A percentile compares a stretch with the other conserved stretches of the same genome.
Evolutionary conservation across 2,329 filamentous ascomycete genomes (phyloP).

Genomic region (Trichoderma koningii): DNA sequence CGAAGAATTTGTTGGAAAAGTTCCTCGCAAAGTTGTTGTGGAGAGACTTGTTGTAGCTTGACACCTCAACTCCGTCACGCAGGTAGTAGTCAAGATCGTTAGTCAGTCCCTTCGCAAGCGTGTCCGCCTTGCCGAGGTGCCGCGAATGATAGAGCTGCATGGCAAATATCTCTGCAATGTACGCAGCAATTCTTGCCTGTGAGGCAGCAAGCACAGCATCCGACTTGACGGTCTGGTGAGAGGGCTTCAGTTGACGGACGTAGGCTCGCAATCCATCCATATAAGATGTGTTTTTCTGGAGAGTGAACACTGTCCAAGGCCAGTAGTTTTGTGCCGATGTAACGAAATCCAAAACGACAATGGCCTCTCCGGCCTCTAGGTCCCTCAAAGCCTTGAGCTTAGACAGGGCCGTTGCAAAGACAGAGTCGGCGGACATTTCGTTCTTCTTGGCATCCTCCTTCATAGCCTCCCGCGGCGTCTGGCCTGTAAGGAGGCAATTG

Average conservation of each 20-base stretch:
- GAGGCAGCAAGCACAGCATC: constrained; percentile 60
- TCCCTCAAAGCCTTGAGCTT: constrained; percentile 66
- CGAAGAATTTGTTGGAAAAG: constrained; percentile 74
- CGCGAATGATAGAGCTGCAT: constrained; percentile 88
- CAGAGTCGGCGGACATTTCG: constrained; percentile 57
- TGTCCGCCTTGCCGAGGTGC: constrained; percentile 67
- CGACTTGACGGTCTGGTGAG: constrained; percentile 54
- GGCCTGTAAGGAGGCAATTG: constrained; percentile 86
- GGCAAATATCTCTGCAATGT: constrained; percentile 83
- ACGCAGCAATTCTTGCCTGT: constrained; percentile 73
- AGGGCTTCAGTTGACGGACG: constrained; percentile 59
- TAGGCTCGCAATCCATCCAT: constrained; percentile 72
- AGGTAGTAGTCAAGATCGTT: constrained; percentile 78
- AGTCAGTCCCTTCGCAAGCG: constrained; percentile 70
- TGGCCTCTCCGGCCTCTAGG: constrained; percentile 64
- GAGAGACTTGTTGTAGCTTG: constrained; percentile 82
- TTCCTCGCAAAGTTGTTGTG: constrained; percentile 86
- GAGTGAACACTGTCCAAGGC: constrained; percentile 86
- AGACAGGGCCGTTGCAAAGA: constrained; percentile 73
- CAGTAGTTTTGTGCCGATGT: constrained; percentile 89
- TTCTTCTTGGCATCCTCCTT: constrained; percentile 57
- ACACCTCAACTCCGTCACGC: constrained; percentile 74
- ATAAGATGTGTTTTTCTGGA: constrained; percentile 73
- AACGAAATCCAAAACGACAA: constrained; percentile 83
- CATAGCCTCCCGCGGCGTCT: constrained; percentile 75